A percentile compares a stretch with the other conserved stretches of the same genome.
Evolutionary conservation across 78 protist species (phyloP).

Genomic region (Tieghemostelium lacteum): DNA sequence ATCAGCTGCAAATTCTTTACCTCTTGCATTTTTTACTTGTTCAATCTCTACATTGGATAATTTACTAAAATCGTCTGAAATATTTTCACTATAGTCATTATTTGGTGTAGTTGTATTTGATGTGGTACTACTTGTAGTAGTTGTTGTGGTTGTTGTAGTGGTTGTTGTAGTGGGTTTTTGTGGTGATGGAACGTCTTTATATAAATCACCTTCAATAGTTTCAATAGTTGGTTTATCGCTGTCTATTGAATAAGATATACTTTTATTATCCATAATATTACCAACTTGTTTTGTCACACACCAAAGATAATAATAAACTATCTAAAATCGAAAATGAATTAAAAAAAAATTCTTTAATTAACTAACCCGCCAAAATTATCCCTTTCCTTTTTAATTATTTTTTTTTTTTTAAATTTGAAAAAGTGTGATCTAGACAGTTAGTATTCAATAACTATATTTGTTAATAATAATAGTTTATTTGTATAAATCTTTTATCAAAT

Average conservation of each 20-base stretch:
- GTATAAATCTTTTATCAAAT: too few relatives aligned
- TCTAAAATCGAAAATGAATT: not conserved
- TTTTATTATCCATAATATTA: too few relatives aligned
- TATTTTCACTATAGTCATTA: not conserved
- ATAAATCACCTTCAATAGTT: not conserved
- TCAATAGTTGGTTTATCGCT: constrained; percentile 34
- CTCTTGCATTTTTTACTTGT: constrained; percentile 16
- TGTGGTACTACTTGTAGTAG: not conserved
- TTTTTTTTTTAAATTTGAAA: too few relatives aligned
- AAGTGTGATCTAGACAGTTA: too few relatives aligned
- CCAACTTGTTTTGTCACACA: not conserved
- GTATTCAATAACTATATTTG: too few relatives aligned
- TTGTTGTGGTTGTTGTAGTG: not conserved
- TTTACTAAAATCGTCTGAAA: not conserved
- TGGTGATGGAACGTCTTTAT: not conserved
- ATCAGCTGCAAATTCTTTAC: constrained; percentile 37
- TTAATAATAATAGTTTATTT: too few relatives aligned
- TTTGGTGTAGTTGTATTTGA: not conserved
- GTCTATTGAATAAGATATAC: too few relatives aligned
- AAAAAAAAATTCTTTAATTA: constrained; percentile 1
- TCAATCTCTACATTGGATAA: not conserved
- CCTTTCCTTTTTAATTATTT: too few relatives aligned
- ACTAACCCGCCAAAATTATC: constrained; percentile 9
- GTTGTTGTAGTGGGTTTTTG: not conserved
- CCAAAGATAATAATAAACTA: too few relatives aligned